phyloP scores from a whole-genome alignment of 768 basidiomycete genomes.

The Boletus sensibilis region DNA sequence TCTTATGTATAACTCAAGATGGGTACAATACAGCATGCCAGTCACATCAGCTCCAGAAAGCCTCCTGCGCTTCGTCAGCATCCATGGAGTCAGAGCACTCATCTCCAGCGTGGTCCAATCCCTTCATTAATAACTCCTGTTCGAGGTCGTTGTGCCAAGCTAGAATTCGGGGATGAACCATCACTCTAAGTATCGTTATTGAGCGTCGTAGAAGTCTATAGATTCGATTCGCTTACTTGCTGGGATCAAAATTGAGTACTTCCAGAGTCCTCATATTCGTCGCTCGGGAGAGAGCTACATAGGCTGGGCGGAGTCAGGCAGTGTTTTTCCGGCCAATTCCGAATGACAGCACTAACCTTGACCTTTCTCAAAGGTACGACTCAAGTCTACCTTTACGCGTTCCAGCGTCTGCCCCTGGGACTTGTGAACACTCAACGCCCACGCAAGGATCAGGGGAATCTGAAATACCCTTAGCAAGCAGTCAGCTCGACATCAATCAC shows the following conservation, averaged over 20 bases:
- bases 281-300: constrained; percentile 73
- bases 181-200: constrained; percentile 43
- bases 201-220: not conserved
- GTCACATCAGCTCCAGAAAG: constrained; percentile 29
- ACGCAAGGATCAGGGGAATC: constrained; percentile 70
- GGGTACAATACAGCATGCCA: not conserved
- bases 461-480: constrained; percentile 28
- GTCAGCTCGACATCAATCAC: not conserved
- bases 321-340: not conserved
- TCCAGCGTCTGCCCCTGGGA: constrained; percentile 88
- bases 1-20: not conserved
- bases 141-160: constrained; percentile 48
- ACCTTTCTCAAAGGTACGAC: constrained; percentile 74
- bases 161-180: constrained; percentile 62
- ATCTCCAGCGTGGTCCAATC: constrained; percentile 13
- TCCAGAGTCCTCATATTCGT: constrained; percentile 64
- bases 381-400: constrained; percentile 77
- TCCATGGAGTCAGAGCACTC: constrained; percentile 36
- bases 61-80: constrained; percentile 34
- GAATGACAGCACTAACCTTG: constrained; percentile 48
- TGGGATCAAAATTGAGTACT: constrained; percentile 59
- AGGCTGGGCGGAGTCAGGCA: constrained; percentile 40
- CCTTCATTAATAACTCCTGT: constrained; percentile 11
- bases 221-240: constrained; percentile 43
- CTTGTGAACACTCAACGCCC: constrained; percentile 88